Evolutionary conservation across 305 asterid genomes (phyloP), one percentile per base, ranked within the genome.

Genomic region (Plantago lanceolata): DNA sequence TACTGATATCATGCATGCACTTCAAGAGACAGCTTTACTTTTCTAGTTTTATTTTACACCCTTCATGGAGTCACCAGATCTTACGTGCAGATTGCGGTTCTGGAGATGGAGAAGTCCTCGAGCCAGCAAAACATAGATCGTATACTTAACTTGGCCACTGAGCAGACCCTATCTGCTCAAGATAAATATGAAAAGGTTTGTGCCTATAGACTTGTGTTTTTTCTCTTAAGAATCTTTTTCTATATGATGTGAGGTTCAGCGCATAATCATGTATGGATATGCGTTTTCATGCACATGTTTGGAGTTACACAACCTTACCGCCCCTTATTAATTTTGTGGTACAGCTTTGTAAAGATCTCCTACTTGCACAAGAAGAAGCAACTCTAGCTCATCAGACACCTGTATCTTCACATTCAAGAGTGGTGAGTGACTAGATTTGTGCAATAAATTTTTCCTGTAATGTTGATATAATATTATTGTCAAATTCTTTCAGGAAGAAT

Each of bases 51-150:
- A 49, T 49, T 69, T 70, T 28, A 57, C 43, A 45, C 60, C 57
- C 65, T 58, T 69, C 70, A 45, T 31, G 40, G 16, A 57, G 57
- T 62, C 35, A 75, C 60, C 40, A 58, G 26, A 57, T 24, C 48
- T 64, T 73, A 59, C 64, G 47, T 71, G 71, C 86, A 84, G 98
- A 84, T 86, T 73, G 75, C 79, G 58, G 67, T 65, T 66, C 71
- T 88, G 58, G 96, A 90, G 89, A 78, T 77, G 87, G 95, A 88
- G 84, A 88, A 82, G 69, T 84, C 88, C 72, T 81, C 95, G 66
- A 82, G 85, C 85, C 94, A 79, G 78, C 78, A 80, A 71, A 88
- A 85, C 60, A 71, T 86, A 63, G 86, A 88, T 68, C 53, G 80
- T 64, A 76, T 73, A 48, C 76, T 73, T 68, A 86, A 79, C 73